phyloP scores from a whole-genome alignment of 306 rosid species.

The Prunus fruticosa region DNA sequence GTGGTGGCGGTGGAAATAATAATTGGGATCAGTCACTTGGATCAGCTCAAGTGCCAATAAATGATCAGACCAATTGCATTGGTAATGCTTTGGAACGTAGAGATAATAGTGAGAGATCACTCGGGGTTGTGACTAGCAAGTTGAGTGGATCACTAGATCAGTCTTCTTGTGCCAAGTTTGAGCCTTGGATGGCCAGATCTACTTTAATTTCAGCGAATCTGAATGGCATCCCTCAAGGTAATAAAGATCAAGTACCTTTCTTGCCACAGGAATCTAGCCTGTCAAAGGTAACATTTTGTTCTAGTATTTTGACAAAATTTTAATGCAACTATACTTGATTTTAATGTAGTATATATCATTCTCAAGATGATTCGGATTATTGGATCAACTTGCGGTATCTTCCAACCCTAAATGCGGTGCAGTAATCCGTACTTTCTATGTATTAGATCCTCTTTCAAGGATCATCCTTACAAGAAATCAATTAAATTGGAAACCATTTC shows the following conservation, averaged over 20 bases:
- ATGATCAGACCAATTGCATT: slow-evolving; percentile 23
- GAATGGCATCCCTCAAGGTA: slow-evolving; percentile 22
- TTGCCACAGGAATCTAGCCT: slow-evolving; percentile 39
- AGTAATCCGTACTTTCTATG: background rate
- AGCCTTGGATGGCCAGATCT: slow-evolving; percentile 48
- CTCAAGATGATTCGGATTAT: background rate
- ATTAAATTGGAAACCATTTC: background rate
- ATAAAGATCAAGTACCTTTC: slow-evolving; percentile 39
- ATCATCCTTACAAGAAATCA: background rate
- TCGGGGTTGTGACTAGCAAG: slow-evolving; percentile 32
- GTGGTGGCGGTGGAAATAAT: background rate
- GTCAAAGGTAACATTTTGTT: slow-evolving; percentile 45
- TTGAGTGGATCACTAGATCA: slow-evolving; percentile 29
- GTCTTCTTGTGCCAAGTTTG: slow-evolving; percentile 29
- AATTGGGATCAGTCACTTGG: slow-evolving; percentile 18
- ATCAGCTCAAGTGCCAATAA: slow-evolving; percentile 22
- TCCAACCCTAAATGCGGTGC: background rate
- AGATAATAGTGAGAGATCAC: slow-evolving; percentile 30
- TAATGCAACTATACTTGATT: background rate
- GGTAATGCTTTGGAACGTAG: slow-evolving; percentile 31
- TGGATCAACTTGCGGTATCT: background rate
- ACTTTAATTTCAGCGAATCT: slow-evolving; percentile 31
- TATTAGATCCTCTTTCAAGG: background rate
- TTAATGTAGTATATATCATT: background rate
- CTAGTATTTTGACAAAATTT: background rate